Conservation (phyloP, 2,329 filamentous ascomycete species). For the Phaeosphaeria sp. region DNA sequence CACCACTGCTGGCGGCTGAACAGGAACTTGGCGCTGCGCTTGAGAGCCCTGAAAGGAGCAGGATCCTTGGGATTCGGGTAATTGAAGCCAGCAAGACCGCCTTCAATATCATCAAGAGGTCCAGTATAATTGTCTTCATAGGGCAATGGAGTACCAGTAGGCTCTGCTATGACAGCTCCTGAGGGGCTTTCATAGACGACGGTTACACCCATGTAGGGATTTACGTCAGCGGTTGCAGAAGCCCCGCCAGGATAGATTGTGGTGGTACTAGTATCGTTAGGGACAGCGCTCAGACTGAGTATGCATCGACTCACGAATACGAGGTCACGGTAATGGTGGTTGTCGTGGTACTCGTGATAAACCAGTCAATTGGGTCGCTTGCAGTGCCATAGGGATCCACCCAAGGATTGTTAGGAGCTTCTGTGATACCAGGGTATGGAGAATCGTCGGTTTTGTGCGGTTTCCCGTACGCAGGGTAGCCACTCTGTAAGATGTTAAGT, state of each 20-base stretch:
- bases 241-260: neutral
- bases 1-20: constrained; percentile 13
- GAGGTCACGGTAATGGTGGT: neutral
- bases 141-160: neutral
- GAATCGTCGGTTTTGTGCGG: neutral
- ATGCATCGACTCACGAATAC: neutral
- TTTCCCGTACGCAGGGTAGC: neutral
- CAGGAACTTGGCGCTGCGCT: neutral
- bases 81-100: neutral
- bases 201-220: too few species aligned
- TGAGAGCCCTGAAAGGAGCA: neutral
- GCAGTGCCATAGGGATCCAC: too few species aligned
- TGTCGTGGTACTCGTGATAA: neutral
- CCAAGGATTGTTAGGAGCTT: neutral
- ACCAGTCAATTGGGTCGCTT: neutral
- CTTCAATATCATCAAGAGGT: neutral
- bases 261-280: neutral
- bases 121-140: neutral
- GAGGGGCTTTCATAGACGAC: neutral
- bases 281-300: neutral
- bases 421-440: neutral
- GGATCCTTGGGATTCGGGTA: neutral
- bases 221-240: neutral
- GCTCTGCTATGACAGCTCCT: neutral
- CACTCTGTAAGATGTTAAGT: neutral